These are phyloP conservation scores for Cystobasidium slooffiae DNA, from an alignment of 1,284 basidiomycete species.

Conservation along the genomic window DNA sequence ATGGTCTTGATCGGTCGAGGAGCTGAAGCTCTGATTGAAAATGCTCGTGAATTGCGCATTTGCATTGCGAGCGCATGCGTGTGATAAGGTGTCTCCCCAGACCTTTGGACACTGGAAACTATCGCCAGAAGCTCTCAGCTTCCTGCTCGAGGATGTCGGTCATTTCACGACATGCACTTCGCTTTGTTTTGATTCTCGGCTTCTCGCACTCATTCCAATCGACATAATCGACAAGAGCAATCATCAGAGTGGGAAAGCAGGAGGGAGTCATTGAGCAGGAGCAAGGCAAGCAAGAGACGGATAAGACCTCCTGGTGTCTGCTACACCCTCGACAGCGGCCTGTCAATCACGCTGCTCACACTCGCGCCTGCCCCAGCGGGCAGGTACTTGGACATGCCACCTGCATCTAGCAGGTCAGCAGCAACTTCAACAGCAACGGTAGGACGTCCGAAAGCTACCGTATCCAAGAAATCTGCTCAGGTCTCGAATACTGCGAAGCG, in stretches of 20 bases:
- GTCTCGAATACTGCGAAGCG: background rate
- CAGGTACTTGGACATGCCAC: constrained; percentile 27
- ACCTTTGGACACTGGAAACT: too few species aligned
- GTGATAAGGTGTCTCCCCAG: too few species aligned
- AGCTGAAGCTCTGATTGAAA: too few species aligned
- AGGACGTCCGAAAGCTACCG: constrained; percentile 10
- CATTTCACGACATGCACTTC: background rate
- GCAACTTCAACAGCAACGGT: constrained; percentile 6
- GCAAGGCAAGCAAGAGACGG: background rate
- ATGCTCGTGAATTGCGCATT: too few species aligned
- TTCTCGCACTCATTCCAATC: constrained; percentile 26
- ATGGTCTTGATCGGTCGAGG: too few species aligned
- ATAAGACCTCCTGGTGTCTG: background rate
- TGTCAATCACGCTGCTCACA: background rate
- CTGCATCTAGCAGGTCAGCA: constrained; percentile 27
- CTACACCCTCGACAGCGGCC: background rate
- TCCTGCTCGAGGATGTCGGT: background rate
- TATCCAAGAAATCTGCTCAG: constrained; percentile 26
- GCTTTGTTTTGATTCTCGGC: constrained; percentile 28
- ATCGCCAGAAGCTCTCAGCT: background rate
- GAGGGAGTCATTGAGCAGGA: background rate
- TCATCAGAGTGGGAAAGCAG: background rate
- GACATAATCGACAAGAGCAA: constrained; percentile 18
- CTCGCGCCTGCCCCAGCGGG: constrained; percentile 16
- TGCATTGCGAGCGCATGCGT: too few species aligned